Base-by-base conservation (phyloP, 495 filamentous ascomycete genomes). In the Podospora didyma region DNA sequence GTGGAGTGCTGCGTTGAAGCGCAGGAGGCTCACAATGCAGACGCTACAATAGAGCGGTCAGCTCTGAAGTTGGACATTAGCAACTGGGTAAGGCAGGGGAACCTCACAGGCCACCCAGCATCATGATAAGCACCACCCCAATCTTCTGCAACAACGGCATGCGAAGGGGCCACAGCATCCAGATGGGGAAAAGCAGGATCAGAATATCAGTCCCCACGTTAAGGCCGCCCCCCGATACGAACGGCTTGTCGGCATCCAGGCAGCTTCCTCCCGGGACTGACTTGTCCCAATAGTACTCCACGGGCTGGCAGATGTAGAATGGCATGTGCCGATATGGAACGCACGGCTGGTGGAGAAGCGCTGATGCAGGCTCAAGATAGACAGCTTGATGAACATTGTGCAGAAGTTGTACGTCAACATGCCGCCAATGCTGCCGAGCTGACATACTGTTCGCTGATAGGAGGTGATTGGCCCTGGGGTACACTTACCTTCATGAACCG, bases 351-450 rank as follows among this genome's bases (percentile, higher is more conserved):
- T 24, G 2, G 59, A 51, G 58, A 70, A 69, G 11, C 62, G 63
- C 3, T 64, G 59, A 51, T 67, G 70, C 56, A 70, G 64, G 31
- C 58, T 48, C 1, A 73, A 55, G 28, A 73, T 69, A 11, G 69
- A 64, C 14, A 52, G 12, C 49, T 73, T 73, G 49, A 63, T 56
- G 49, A 72, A 70, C 47, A 73, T 61, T 2, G 67, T 66, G 6
- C 55, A 41, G 17, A 69, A 46, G 51, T 58, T 58, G 49, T 66
- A 69, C n/a, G 60, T 49, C 12, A 63, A 42, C 26, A 59, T 17
- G 24, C 64, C 62, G 17, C 54, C 58, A 4, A 67, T 58, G 16
- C 23, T 26, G 34, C 62, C 60, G 12, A 67, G 19, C 65, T 66
- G 52, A n/a, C n/a, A n/a, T n/a, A n/a, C n/a, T n/a, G n/a, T n/a